Conservation (phyloP, 2,329 filamentous ascomycete species). For the Keithomyces neogunnii region DNA sequence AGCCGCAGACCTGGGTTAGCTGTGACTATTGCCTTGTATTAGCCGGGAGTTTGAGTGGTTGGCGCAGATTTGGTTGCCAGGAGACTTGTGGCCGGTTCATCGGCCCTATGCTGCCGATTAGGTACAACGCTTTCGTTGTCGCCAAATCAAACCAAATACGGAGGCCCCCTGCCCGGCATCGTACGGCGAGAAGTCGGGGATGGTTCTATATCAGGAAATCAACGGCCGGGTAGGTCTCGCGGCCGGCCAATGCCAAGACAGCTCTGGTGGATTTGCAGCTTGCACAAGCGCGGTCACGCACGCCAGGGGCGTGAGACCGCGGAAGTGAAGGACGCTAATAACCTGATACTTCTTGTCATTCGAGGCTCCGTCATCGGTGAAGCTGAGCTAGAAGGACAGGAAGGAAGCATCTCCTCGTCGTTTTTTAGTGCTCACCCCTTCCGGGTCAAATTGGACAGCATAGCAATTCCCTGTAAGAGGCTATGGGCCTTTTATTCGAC, state of each 20-base stretch:
- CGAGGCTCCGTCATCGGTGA: neutral
- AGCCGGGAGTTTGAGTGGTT: neutral
- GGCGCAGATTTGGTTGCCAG: neutral
- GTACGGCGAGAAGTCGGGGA: constrained; percentile 10
- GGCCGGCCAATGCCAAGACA: neutral
- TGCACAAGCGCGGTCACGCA: neutral
- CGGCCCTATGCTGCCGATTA: neutral
- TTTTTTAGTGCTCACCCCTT: no score
- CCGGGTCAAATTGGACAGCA: no score
- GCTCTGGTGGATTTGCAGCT: constrained; percentile 2
- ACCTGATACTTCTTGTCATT: neutral
- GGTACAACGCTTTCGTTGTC: neutral
- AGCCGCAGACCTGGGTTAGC: no score
- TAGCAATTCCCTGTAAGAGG: no score
- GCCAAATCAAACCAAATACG: constrained; percentile 7
- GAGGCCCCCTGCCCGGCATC: neutral
- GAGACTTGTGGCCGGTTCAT: neutral
- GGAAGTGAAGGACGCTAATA: neutral
- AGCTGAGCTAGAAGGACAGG: neutral
- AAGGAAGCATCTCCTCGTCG: neutral
- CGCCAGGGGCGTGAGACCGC: neutral
- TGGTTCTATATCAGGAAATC: constrained; percentile 13
- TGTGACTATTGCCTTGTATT: no score
- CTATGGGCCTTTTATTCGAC: no score
- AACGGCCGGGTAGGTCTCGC: constrained; percentile 4